Conservation (phyloP, 768 basidiomycete species). For the Suillus fuscotomentosus region DNA sequence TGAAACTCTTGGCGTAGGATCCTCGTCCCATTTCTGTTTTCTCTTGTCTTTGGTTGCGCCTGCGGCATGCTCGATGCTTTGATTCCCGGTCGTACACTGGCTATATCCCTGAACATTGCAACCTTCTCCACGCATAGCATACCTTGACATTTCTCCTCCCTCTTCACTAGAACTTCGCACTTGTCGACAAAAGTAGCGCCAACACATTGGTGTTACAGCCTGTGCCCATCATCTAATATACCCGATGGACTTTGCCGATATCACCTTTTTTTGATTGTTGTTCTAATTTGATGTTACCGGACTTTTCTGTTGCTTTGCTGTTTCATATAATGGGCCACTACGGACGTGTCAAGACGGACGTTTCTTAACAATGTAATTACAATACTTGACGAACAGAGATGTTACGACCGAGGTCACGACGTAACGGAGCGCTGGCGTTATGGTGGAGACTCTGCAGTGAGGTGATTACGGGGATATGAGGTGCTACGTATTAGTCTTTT, state of each 20-base stretch:
- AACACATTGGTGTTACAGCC: background rate
- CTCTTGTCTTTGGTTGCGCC: too few species aligned
- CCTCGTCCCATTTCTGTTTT: too few species aligned
- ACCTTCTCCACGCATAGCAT: background rate
- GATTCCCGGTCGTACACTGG: background rate
- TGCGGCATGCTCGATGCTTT: background rate
- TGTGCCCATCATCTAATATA: background rate
- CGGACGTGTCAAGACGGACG: background rate
- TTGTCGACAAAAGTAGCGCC: background rate
- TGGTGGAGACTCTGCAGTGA: background rate
- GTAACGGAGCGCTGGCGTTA: background rate
- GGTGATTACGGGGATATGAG: background rate
- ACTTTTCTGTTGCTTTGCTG: background rate
- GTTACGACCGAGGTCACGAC: too few species aligned
- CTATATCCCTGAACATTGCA: background rate
- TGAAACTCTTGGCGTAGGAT: slow-evolving; percentile 20
- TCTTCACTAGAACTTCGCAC: background rate
- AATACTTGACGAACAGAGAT: slow-evolving; percentile 1
- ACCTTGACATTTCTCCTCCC: background rate
- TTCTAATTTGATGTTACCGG: background rate
- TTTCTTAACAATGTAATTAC: background rate
- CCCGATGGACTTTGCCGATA: background rate
- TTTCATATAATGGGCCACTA: background rate
- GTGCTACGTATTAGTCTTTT: background rate
- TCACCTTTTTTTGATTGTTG: background rate